Base-by-base conservation (phyloP, 768 basidiomycete genomes). In the Hericium coralloides region DNA sequence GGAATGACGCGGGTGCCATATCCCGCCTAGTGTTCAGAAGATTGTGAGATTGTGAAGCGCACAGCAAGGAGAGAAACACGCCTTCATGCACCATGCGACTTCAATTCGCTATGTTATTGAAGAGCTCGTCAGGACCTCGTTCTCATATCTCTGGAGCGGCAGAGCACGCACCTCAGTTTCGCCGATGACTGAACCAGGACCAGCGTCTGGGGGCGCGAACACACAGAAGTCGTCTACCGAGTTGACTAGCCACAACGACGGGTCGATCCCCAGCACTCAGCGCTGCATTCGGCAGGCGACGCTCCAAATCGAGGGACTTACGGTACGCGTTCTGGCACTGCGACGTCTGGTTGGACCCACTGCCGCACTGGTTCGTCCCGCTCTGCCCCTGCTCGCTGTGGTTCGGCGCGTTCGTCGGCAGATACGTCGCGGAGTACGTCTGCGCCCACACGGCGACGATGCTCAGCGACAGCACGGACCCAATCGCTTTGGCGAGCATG, bases 1-100 rank as follows among this genome's bases (percentile, higher is more conserved):
- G 87, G 89, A 59, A 92, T 87, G 61, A 86, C 66, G 52, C 82
- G 82, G 12, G 80, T 77, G 31, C 86, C 87, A 52, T 81, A 76
- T 38, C 79, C 80, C 60, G 72, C 68, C 83, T 85, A 47, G 52
- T 38, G 15, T 18, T 41, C 5, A 22, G 15, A 17, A 15, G 18
- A 38, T 48, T 56, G 38, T 41, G 49, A 38, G 26, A 52, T 39
- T 20, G 26, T 54, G 12, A 36, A 31, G 7, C 31, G 31, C 7
- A 68, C 64, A 38, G 23, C 26, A 23, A 17, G 49, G 18, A 36
- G 18, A n/a, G 17, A 25, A 23, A 36, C 18, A 25, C 53, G 67
- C 74, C 67, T 81, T 70, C 41, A 65, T 65, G 63, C 83, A 85
- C 75, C 76, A 85, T 36, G 82, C 68, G 53, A 83, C 81, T 58